Conservation (phyloP, 176 grass and related monocot species). For the Luzula sylvatica region DNA sequence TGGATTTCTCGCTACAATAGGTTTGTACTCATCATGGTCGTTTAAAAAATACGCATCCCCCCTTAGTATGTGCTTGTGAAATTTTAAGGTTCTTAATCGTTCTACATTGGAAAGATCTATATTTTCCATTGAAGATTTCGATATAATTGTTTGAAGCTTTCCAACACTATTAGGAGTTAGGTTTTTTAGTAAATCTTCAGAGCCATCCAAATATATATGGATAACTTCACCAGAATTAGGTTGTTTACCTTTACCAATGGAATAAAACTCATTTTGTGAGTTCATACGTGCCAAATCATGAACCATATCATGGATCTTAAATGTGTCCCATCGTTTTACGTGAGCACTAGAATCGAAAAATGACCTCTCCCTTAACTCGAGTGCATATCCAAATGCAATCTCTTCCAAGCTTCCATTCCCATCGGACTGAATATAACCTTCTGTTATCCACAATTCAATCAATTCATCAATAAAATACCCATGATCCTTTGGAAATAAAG, state of each 20-base stretch:
- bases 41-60: too few species aligned
- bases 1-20: too few species aligned
- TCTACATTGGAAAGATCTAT: background rate
- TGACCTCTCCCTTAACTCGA: background rate
- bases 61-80: too few species aligned
- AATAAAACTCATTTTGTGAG: background rate
- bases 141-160: background rate
- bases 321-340: background rate
- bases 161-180: too few species aligned
- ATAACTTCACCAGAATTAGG: background rate
- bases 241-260: background rate
- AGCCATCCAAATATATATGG: background rate
- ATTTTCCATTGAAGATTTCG: too few species aligned
- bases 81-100: background rate
- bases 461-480: background rate
- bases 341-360: background rate
- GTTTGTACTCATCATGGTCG: too few species aligned
- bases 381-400: background rate
- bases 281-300: background rate
- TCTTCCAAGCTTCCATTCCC: background rate
- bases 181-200: background rate
- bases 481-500: background rate
- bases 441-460: constrained; percentile 5
- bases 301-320: background rate
- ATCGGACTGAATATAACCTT: constrained; percentile 1